A percentile compares a stretch with the other conserved stretches of the same genome.
phyloP scores from a whole-genome alignment of 2,329 filamentous ascomycete genomes.

The Trichoderma polysporum region DNA sequence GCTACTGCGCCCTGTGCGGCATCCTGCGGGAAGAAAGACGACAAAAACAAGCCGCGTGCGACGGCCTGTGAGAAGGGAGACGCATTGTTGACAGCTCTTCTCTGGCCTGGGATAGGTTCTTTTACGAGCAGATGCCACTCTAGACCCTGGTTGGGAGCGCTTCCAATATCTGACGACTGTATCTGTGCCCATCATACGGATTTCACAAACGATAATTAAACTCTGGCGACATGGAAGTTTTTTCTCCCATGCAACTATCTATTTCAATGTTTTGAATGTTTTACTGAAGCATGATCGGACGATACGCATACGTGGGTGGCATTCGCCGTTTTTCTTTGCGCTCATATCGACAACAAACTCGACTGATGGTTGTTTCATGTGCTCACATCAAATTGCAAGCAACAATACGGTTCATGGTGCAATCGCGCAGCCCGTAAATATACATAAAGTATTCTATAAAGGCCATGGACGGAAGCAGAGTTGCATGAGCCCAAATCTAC shows the following conservation, averaged over 20 bases:
- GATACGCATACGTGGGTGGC: neutral
- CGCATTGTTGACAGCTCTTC: neutral
- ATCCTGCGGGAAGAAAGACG: conserved; percentile 4
- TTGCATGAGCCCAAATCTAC: neutral
- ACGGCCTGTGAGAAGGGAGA: conserved; percentile 2
- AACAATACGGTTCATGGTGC: neutral
- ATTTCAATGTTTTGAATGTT: neutral
- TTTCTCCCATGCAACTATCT: neutral
- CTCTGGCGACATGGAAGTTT: neutral
- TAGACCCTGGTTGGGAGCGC: neutral
- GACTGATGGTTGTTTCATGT: neutral
- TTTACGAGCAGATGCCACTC: conserved; percentile 4
- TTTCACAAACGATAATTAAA: neutral
- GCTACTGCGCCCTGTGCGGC: conserved; percentile 2
- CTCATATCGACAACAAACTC: neutral
- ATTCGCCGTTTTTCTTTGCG: neutral
- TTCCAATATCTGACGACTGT: neutral
- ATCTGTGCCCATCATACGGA: neutral
- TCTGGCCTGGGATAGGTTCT: neutral
- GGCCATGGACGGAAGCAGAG: neutral
- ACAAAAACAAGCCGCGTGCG: conserved; percentile 6
- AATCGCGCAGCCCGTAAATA: neutral
- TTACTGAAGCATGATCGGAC: neutral
- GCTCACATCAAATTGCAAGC: neutral
- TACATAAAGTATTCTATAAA: neutral